Conservation (phyloP, 768 basidiomycete genomes). For the Cubamyces lactineus region DNA sequence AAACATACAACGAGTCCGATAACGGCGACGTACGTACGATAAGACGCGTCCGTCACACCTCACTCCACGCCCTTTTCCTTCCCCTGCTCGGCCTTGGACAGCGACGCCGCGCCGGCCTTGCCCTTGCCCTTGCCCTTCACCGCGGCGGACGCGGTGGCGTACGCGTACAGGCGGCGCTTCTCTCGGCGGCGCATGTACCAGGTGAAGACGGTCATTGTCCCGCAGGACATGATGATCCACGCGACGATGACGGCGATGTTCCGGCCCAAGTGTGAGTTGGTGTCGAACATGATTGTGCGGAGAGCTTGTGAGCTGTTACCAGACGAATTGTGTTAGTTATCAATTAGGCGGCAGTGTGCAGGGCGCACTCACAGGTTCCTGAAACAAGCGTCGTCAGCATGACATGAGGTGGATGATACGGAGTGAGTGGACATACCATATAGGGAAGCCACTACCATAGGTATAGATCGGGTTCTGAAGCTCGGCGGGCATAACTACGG, state of each 20-base stretch:
- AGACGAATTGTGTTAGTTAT: not conserved
- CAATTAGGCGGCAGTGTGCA: not conserved
- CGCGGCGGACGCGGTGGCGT: not conserved
- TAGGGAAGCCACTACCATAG: slow-evolving; percentile 39
- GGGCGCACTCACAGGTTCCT: slow-evolving; percentile 26
- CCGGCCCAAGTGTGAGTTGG: slow-evolving; percentile 34
- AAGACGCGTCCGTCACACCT: not conserved
- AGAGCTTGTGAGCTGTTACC: slow-evolving; percentile 33
- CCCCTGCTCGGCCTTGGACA: slow-evolving; percentile 8
- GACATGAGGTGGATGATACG: not conserved
- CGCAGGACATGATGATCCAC: slow-evolving; percentile 35
- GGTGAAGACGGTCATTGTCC: slow-evolving; percentile 30
- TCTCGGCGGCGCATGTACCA: slow-evolving; percentile 26
- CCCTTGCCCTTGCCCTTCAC: not conserved
- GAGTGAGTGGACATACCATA: slow-evolving; percentile 30
- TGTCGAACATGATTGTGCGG: slow-evolving; percentile 42
- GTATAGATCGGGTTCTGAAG: slow-evolving; percentile 34
- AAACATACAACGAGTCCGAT: not conserved
- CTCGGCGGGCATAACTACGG: slow-evolving; percentile 36
- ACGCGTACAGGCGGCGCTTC: slow-evolving; percentile 8
- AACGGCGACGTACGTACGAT: not conserved
- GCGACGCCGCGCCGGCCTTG: not conserved
- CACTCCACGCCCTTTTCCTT: slow-evolving; percentile 18
- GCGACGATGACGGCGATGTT: slow-evolving; percentile 40
- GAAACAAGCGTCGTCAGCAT: slow-evolving; percentile 5